Percentiles rank a stretch among this genome's conserved stretches.
phyloP scores from a whole-genome alignment of 768 basidiomycete genomes.

The Termitomyces sp. region DNA sequence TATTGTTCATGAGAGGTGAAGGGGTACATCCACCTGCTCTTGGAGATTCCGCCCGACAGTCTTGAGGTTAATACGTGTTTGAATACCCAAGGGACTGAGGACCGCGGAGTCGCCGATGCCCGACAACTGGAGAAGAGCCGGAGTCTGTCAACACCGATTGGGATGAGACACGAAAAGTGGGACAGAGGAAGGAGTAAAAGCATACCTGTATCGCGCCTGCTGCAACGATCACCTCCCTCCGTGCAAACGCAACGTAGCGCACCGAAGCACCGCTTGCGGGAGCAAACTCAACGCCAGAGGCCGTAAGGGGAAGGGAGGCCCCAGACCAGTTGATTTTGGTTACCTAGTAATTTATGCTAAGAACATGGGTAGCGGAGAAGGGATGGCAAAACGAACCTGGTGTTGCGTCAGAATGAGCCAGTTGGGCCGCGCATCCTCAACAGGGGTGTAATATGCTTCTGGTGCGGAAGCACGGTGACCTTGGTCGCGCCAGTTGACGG shows the following conservation, averaged over 20 bases:
- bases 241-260: slow-evolving; percentile 35
- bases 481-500: slow-evolving; percentile 39
- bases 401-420: slow-evolving; percentile 44
- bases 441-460: slow-evolving; percentile 49
- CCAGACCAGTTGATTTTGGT: slow-evolving; percentile 38
- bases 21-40: slow-evolving; percentile 34
- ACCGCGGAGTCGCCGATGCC: slow-evolving; percentile 48
- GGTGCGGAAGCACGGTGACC: slow-evolving; percentile 53
- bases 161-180: background rate
- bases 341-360: slow-evolving; percentile 23
- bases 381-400: slow-evolving; percentile 20
- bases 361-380: background rate
- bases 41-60: slow-evolving; percentile 54
- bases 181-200: background rate
- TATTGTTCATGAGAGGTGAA: background rate
- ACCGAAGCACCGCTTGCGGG: slow-evolving; percentile 30
- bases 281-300: slow-evolving; percentile 43
- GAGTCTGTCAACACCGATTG: slow-evolving; percentile 23
- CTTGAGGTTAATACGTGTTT: slow-evolving; percentile 37
- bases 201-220: slow-evolving; percentile 44
- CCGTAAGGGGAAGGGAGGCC: slow-evolving; percentile 28
- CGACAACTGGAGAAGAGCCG: slow-evolving; percentile 46
- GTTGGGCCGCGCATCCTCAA: slow-evolving; percentile 39
- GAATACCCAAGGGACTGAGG: slow-evolving; percentile 43
- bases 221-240: slow-evolving; percentile 47